phyloP scores from a whole-genome alignment of 257 asterid genomes.

The Linaria vulgaris region DNA sequence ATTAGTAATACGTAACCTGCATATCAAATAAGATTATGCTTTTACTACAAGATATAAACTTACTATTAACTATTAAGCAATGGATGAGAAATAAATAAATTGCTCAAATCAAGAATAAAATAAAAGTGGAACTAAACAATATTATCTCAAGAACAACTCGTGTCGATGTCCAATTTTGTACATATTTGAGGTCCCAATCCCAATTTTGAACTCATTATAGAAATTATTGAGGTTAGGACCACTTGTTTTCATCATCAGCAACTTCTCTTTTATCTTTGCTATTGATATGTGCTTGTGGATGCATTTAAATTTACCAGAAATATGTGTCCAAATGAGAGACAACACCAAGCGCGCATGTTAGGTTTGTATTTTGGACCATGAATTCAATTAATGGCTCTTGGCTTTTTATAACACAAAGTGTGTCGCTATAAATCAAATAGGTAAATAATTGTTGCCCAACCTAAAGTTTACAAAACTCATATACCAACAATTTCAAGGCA shows the following conservation, averaged over 20 bases:
- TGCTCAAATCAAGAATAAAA: background rate
- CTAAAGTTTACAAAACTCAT: background rate
- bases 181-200: conserved; percentile 9
- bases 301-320: conserved; percentile 5
- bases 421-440: background rate
- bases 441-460: background rate
- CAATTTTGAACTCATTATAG: conserved; percentile 11
- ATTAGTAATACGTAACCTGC: background rate
- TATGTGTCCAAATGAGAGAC: conserved; percentile 5
- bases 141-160: background rate
- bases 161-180: background rate
- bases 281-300: conserved; percentile 4
- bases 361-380: background rate
- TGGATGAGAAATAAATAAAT: background rate
- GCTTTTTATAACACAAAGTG: background rate
- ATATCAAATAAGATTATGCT: background rate
- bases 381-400: conserved; percentile 5
- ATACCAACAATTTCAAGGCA: too few relatives aligned
- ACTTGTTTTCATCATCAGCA: conserved; percentile 18
- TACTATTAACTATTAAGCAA: background rate
- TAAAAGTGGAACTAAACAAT: background rate
- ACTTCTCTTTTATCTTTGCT: background rate
- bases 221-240: conserved; percentile 30
- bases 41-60: background rate
- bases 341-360: conserved; percentile 3